These are phyloP conservation scores for Lactarius vividus DNA, from an alignment of 768 basidiomycete genomes.

Conservation along the genomic window DNA sequence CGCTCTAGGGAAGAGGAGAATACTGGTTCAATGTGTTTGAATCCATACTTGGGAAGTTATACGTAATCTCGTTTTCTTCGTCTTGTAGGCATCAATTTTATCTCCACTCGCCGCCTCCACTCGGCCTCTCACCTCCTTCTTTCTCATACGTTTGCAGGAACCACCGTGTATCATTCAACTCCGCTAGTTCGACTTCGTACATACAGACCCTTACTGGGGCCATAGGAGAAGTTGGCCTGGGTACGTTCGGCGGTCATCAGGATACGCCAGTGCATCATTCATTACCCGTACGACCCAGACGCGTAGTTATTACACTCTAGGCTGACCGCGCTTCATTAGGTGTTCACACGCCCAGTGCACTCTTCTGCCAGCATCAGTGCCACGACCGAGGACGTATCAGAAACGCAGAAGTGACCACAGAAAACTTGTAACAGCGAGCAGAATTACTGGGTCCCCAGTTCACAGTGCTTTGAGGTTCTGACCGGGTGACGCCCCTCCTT, in stretches of 20 bases:
- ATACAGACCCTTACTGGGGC: neutral
- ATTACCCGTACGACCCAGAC: neutral
- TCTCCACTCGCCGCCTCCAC: too few relatives aligned
- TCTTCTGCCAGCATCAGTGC: too few relatives aligned
- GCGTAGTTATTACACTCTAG: too few relatives aligned
- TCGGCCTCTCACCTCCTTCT: neutral
- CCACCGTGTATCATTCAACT: neutral
- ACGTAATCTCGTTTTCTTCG: slow-evolving; percentile 15
- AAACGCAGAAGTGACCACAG: neutral
- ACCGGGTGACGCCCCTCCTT: too few relatives aligned
- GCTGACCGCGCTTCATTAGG: neutral
- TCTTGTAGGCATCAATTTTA: neutral
- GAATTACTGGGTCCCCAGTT: too few relatives aligned
- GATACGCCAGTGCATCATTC: neutral
- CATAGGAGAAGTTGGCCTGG: neutral
- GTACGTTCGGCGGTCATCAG: neutral
- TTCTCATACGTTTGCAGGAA: neutral
- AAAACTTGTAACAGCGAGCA: too few relatives aligned
- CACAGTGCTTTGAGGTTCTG: neutral
- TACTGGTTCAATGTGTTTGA: slow-evolving; percentile 11
- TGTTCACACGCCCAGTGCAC: too few relatives aligned
- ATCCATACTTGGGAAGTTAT: slow-evolving; percentile 8
- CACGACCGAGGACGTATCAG: too few relatives aligned
- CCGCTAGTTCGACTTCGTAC: neutral
- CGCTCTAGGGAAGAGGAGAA: neutral